phyloP scores from a whole-genome alignment of 257 asterid species.

The Nicotiana paniculata region DNA sequence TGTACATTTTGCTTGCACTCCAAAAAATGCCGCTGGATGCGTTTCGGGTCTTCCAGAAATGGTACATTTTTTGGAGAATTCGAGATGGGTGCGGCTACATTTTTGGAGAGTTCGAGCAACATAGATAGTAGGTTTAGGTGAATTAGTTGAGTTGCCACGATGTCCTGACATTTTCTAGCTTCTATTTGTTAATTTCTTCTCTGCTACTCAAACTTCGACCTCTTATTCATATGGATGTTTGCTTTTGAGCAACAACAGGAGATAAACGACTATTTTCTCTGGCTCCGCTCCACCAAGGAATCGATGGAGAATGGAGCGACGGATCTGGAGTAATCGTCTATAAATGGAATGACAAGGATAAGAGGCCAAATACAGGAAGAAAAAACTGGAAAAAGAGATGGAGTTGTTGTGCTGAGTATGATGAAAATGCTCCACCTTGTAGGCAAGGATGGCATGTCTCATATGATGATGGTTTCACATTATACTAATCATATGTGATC shows the following conservation, averaged over 20 bases:
- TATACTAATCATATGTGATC: no score
- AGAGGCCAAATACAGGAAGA: slow-evolving; percentile 45
- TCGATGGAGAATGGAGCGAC: slow-evolving; percentile 69
- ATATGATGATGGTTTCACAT: no score
- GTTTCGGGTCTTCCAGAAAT: no score
- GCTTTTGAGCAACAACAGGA: slow-evolving; percentile 24
- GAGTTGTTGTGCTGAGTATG: slow-evolving; percentile 58
- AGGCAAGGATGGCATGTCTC: background rate
- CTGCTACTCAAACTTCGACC: background rate
- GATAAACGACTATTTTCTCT: slow-evolving; percentile 47
- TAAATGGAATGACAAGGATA: background rate
- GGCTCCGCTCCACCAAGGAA: slow-evolving; percentile 65
- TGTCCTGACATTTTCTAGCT: background rate
- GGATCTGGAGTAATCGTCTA: slow-evolving; percentile 25
- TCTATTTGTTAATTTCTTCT: background rate
- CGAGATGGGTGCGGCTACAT: no score
- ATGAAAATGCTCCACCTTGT: slow-evolving; percentile 27
- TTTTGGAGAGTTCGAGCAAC: no score
- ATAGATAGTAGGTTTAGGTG: no score
- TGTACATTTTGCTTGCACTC: no score
- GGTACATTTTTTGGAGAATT: no score
- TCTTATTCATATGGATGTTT: background rate
- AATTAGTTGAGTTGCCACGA: no score
- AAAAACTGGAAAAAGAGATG: slow-evolving; percentile 59
- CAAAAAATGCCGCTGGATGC: no score